These are phyloP conservation scores for Rhododendron griersonianum DNA, from an alignment of 148 eudicot species.

Conservation along the genomic window DNA sequence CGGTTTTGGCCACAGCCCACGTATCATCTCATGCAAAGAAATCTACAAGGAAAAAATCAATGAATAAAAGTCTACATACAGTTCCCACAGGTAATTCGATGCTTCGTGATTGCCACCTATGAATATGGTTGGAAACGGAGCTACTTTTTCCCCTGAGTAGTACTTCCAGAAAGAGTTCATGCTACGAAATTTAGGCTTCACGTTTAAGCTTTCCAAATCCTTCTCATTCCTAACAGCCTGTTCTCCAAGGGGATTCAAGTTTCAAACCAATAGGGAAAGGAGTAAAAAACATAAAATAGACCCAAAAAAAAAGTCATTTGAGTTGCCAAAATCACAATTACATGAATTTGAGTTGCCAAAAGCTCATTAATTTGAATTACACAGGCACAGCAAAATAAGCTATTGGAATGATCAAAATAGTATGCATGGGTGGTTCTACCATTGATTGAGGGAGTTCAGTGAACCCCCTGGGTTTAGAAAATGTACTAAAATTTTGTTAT, in stretches of 20 bases:
- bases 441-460: too few species aligned
- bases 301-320: neutral
- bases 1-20: neutral
- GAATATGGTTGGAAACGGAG: conserved; percentile 93
- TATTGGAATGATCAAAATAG: neutral
- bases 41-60: neutral
- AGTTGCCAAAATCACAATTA: neutral
- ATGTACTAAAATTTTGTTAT: too few species aligned
- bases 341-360: neutral
- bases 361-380: neutral
- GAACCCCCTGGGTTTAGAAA: too few species aligned
- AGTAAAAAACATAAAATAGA: neutral
- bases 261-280: neutral
- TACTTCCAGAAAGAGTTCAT: conserved; percentile 98
- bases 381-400: neutral
- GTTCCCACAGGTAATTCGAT: conserved; percentile 94
- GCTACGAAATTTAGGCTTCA: conserved; percentile 55
- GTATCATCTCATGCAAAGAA: neutral
- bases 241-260: neutral
- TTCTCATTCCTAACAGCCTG: conserved; percentile 96
- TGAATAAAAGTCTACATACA: conserved; percentile 45
- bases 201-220: conserved; percentile 84
- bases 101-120: conserved; percentile 99
- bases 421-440: too few species aligned
- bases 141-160: conserved; percentile 86